Conservation (phyloP, 169 alveolate genomes). For the Babesia caballi region DNA sequence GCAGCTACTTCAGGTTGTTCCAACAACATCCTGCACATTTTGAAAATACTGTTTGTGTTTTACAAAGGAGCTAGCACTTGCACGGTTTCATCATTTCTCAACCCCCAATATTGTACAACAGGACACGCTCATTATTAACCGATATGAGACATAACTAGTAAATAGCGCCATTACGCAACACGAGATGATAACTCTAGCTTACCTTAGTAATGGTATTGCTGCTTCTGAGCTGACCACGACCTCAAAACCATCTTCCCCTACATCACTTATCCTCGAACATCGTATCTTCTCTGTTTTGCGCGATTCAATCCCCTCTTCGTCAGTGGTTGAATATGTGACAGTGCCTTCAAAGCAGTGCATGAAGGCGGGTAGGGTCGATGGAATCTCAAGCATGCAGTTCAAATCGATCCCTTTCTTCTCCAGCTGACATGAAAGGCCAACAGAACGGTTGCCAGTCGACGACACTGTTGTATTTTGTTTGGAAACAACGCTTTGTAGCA, state of each 20-base stretch:
- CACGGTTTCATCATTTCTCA: not conserved
- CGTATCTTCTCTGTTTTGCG: conserved; percentile 29
- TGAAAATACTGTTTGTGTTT: not conserved
- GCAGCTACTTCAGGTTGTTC: conserved; percentile 38
- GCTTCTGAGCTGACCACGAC: conserved; percentile 53
- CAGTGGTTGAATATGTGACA: not conserved
- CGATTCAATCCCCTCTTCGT: not conserved
- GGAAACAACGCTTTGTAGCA: conserved; percentile 19
- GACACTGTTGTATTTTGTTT: not conserved
- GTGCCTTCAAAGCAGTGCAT: conserved; percentile 19
- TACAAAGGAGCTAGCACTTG: not conserved
- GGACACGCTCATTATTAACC: no score
- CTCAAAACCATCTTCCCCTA: conserved; percentile 77
- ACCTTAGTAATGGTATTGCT: conserved; percentile 23
- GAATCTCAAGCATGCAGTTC: not conserved
- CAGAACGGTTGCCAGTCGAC: not conserved
- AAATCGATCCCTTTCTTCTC: not conserved
- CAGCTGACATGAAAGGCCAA: not conserved
- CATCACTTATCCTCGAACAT: conserved; percentile 66
- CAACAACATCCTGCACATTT: conserved; percentile 18
- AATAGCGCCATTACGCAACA: no score
- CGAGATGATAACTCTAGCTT: conserved; percentile 6
- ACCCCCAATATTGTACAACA: no score
- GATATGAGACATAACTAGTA: no score
- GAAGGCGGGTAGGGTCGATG: not conserved